Evolutionary conservation across 768 basidiomycete species (phyloP), one percentile per base, ranked within the genome.

Genomic region (Suillus ampliporus): DNA sequence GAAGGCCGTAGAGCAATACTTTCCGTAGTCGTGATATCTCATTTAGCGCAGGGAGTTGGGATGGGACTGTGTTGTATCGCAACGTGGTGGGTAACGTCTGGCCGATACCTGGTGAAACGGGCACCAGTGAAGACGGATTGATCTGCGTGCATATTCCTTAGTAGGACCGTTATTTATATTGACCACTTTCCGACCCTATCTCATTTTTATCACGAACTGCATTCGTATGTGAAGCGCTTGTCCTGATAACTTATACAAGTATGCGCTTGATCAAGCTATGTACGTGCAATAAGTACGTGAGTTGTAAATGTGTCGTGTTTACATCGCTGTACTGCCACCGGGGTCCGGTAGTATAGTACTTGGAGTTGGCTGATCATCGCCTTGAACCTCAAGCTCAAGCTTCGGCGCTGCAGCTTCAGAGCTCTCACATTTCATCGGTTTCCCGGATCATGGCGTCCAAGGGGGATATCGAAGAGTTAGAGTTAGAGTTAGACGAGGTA

Each of bases 71-170:
- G 51, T 21, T 76, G 73, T 65, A 40, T 72, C 52, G 68, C 63
- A 23, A 15, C 66, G 40, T 76, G 74, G 74, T 76, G 76, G 76
- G 35, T 66, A 35, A 71, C 76, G 26, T 65, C 68, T 47, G 72
- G 74, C 10, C 38, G 38, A 40, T 40, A 56, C 38, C 17, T 56
- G 54, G 26, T 56, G 54, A 56, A 26, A 40, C 38, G 38, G 17
- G 26, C 38, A 28, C 17, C 23, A 11, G 17, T 56, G 11, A 56
- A 40, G 19, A 56, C 11, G 7, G 54, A 56, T 28, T 56, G 17
- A 40, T 53, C 3, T 37, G n/a, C 19, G 5, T 52, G n/a, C n/a
- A 52, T 52, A 15, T 13, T 14, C 53, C 11, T 31, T 3, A 31
- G 5, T 51, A 10, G 11, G 19, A 51, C 11, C 9, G 31, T 51